Evolutionary conservation across 345 rosid genomes (phyloP), one percentile per base, ranked within the genome.

Genomic region (Physaria fendleri): DNA sequence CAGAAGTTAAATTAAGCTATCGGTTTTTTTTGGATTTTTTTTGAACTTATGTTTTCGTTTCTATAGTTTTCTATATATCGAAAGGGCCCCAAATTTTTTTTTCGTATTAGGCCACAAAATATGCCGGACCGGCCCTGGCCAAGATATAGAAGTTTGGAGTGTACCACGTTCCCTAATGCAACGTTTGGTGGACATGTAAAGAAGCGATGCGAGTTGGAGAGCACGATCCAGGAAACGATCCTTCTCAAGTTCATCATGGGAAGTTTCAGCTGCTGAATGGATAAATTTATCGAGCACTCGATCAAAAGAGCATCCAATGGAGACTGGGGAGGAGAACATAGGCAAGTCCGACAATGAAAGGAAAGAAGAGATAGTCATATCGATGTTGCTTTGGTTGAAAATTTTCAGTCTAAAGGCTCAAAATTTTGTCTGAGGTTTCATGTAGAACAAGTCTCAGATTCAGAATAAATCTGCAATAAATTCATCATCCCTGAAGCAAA

Each of bases 221-320:
- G 88, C 90, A 20, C 79, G 87, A 76, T 84, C 84, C 66, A 86
- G 82, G 66, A 90, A 85, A 42, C 72, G 64, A 20, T 82, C 71
- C 38, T 79, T 82, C 38, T 79, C 84, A 15, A 74, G 58, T 23
- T 74, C 85, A 28, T 48, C 59, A 49, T 23, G 6, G 6, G 59
- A 48, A n/a, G 16, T 52, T 14, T 5, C 33, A 21, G 68, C 18
- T 2, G 8, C 29, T 18, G 64, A 29, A n/a, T n/a, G 46, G 72
- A n/a, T n/a, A n/a, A n/a, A n/a, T n/a, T n/a, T n/a, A n/a, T n/a
- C n/a, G n/a, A n/a, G n/a, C n/a, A n/a, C n/a, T n/a, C n/a, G n/a
- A n/a, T n/a, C n/a, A n/a, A n/a, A n/a, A n/a, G n/a, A n/a, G n/a
- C n/a, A n/a, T 66, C 74, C 85, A 81, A 90, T 64, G 69, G 82